These are phyloP conservation scores for Kregervanrija delftensis DNA, from an alignment of 805 yeast genomes.

Conservation along the genomic window DNA sequence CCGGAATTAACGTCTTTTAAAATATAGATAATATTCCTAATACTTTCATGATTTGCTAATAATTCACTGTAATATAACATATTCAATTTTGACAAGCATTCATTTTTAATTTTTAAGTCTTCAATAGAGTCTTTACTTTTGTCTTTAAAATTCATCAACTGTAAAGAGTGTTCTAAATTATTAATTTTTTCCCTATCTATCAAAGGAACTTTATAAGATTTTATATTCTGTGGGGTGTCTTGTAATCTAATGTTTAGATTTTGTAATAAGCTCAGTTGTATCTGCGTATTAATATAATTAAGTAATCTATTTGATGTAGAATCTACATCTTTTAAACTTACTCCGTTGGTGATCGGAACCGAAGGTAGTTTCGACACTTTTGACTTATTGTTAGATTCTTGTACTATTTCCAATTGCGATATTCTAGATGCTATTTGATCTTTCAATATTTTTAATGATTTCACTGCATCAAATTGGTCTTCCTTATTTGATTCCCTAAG, in stretches of 20 bases:
- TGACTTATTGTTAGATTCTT: constrained; percentile 5
- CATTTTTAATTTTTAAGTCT: constrained; percentile 27
- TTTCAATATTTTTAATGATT: constrained; percentile 16
- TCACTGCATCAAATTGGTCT: constrained; percentile 17
- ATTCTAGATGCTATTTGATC: constrained; percentile 20
- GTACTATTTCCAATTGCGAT: constrained; percentile 14
- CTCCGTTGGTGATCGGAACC: no score
- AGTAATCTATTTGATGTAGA: not conserved
- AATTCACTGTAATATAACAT: constrained; percentile 25
- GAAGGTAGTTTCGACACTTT: not conserved
- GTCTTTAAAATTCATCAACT: constrained; percentile 23
- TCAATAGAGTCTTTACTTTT: constrained; percentile 11
- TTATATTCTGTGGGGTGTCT: constrained; percentile 11
- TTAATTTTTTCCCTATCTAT: constrained; percentile 22
- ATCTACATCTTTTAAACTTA: no score
- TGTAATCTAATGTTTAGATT: constrained; percentile 16
- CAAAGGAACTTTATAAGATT: constrained; percentile 16
- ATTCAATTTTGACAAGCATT: constrained; percentile 20
- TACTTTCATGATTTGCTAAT: constrained; percentile 21
- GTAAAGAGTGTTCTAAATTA: constrained; percentile 25
- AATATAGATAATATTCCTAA: constrained; percentile 14
- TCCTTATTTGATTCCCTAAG: constrained; percentile 7
- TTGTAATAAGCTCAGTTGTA: constrained; percentile 15
- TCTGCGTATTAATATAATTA: constrained; percentile 1
- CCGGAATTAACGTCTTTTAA: constrained; percentile 4